Conservation (phyloP, 108 stramenopile species). For the Cyclotella choctawhatcheeana region DNA sequence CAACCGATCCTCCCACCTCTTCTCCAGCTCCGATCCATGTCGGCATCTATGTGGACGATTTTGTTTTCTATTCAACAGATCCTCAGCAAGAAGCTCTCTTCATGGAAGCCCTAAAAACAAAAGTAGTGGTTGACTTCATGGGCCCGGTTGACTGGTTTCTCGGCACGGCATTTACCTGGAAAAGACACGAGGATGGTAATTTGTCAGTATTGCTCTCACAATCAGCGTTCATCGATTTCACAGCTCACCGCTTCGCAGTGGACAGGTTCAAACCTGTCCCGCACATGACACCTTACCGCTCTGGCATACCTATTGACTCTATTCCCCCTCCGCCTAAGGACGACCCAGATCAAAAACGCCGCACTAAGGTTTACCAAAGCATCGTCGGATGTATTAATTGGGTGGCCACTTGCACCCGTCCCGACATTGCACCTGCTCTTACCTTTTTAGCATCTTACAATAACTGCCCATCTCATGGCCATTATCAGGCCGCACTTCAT, state of each 20-base stretch:
- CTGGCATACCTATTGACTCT: constrained; percentile 29
- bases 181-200: neutral
- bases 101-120: neutral
- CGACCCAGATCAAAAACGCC: constrained; percentile 16
- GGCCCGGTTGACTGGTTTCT: constrained; percentile 10
- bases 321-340: neutral
- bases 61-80: constrained; percentile 19
- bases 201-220: constrained; percentile 36
- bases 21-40: constrained; percentile 72
- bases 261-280: constrained; percentile 1
- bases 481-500: too few species aligned
- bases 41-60: constrained; percentile 62
- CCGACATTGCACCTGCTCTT: too few species aligned
- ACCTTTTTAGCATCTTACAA: too few species aligned
- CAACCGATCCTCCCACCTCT: constrained; percentile 19
- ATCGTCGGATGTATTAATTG: constrained; percentile 20
- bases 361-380: constrained; percentile 7
- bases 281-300: constrained; percentile 32
- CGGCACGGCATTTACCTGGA: constrained; percentile 16
- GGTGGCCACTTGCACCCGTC: neutral
- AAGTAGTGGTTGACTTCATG: constrained; percentile 14
- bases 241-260: constrained; percentile 13
- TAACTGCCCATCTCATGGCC: too few species aligned
- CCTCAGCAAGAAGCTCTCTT: constrained; percentile 9
- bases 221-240: constrained; percentile 19